A percentile compares a stretch with the other conserved stretches of the same genome.
Conservation (phyloP, 768 basidiomycete genomes). For the Leccinellum luteum region DNA sequence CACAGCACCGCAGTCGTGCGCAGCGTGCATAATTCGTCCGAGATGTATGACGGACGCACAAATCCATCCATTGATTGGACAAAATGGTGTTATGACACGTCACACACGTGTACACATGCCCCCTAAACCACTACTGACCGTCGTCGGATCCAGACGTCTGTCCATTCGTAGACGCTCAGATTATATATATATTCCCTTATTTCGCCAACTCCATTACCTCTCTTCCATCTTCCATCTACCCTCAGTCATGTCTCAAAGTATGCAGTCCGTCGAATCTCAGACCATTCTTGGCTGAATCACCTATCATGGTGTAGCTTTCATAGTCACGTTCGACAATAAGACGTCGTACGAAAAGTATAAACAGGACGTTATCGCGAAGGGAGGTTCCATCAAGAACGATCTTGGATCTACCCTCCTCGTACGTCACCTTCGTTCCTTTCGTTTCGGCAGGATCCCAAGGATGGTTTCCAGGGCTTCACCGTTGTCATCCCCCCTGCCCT, state of each 20-base stretch:
- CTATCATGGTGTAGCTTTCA: conserved; percentile 7
- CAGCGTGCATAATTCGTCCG: no score
- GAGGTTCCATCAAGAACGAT: conserved; percentile 17
- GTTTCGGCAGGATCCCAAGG: not conserved
- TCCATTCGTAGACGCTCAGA: not conserved
- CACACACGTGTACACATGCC: no score
- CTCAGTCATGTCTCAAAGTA: conserved; percentile 16
- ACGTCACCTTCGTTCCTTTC: not conserved
- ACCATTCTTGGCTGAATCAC: not conserved
- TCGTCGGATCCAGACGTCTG: no score
- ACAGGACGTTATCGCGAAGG: not conserved
- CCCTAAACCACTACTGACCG: no score
- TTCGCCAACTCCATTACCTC: not conserved
- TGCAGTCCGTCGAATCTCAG: not conserved
- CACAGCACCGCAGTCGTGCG: no score
- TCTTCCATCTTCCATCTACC: not conserved
- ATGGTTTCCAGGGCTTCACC: conserved; percentile 14
- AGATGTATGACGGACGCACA: no score
- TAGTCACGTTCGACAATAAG: conserved; percentile 4
- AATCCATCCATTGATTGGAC: no score
- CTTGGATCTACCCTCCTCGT: not conserved
- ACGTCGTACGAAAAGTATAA: conserved; percentile 14
- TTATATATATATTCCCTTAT: not conserved
- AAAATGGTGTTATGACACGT: no score
- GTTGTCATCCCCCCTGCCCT: conserved; percentile 8